Conservation (phyloP, 2,329 filamentous ascomycete genomes). For the Sporothrix brunneoviolacea region DNA sequence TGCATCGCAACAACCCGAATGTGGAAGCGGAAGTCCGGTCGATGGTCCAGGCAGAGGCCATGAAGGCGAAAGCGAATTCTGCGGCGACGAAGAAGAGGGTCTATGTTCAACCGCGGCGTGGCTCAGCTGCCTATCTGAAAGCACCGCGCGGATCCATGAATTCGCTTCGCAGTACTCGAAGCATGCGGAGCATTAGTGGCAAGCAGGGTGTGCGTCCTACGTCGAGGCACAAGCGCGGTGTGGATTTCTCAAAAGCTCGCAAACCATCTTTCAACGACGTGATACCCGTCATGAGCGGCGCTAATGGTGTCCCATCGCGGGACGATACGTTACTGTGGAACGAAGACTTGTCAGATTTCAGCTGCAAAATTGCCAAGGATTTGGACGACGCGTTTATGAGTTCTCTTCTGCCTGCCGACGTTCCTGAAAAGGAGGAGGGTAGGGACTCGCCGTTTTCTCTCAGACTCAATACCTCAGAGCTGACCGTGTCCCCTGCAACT, state of each 20-base stretch:
- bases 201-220: conserved; percentile 37
- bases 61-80: conserved; percentile 4
- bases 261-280: conserved; percentile 25
- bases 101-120: conserved; percentile 25
- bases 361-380: conserved; percentile 76
- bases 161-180: conserved; percentile 41
- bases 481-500: background rate
- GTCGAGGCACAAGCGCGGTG: conserved; percentile 44
- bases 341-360: conserved; percentile 78
- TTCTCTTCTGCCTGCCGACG: conserved; percentile 34
- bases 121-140: conserved; percentile 24
- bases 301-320: background rate
- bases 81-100: conserved; percentile 14
- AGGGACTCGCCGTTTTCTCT: conserved; percentile 38
- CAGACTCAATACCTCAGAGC: conserved; percentile 28
- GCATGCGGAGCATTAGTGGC: conserved; percentile 20
- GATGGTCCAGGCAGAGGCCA: conserved; percentile 20
- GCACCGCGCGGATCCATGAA: conserved; percentile 38
- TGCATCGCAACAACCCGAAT: conserved; percentile 49
- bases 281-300: conserved; percentile 14
- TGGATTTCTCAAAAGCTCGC: conserved; percentile 48
- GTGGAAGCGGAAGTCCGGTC: conserved; percentile 30
- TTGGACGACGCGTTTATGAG: conserved; percentile 90
- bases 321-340: conserved; percentile 36
- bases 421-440: conserved; percentile 19